Evolutionary conservation across 176 grass and related monocot genomes (phyloP).

Genomic region (Oryza longistaminata): DNA sequence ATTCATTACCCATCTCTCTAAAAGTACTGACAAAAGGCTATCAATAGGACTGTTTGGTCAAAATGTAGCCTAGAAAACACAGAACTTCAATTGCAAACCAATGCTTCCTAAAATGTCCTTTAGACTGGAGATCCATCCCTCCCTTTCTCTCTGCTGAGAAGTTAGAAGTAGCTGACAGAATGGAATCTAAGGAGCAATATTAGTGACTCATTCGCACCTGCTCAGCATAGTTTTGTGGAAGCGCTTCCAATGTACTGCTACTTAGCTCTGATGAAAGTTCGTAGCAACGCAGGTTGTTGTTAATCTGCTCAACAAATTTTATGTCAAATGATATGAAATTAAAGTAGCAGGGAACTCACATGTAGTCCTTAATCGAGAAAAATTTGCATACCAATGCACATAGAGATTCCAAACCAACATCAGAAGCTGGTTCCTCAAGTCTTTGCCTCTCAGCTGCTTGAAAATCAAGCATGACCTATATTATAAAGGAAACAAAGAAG

Average conservation of each 20-base stretch:
- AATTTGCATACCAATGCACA: conserved; percentile 82
- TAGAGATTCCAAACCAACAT: conserved; percentile 77
- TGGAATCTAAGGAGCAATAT: conserved; percentile 2
- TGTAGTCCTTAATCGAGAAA: conserved; percentile 21
- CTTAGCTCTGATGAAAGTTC: conserved; percentile 91
- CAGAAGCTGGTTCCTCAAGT: conserved; percentile 89
- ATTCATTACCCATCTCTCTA: background rate
- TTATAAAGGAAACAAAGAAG: conserved; percentile 47
- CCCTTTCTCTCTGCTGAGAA: background rate
- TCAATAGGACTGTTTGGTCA: background rate
- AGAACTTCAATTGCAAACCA: background rate
- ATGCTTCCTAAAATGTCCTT: background rate
- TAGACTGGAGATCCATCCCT: background rate
- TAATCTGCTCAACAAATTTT: conserved; percentile 67
- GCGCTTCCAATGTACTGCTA: conserved; percentile 86
- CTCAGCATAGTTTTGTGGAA: conserved; percentile 92
- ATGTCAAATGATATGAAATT: conserved; percentile 35
- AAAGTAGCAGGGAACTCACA: conserved; percentile 10
- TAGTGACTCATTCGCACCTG: conserved; percentile 56
- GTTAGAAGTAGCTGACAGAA: conserved; percentile 27
- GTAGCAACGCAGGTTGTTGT: conserved; percentile 90
- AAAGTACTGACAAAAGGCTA: background rate
- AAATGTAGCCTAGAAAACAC: background rate
- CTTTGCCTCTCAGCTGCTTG: conserved; percentile 95
- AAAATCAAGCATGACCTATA: conserved; percentile 99